These are phyloP conservation scores for Cryomyces minteri DNA, from an alignment of 495 filamentous ascomycete genomes.

Conservation along the genomic window DNA sequence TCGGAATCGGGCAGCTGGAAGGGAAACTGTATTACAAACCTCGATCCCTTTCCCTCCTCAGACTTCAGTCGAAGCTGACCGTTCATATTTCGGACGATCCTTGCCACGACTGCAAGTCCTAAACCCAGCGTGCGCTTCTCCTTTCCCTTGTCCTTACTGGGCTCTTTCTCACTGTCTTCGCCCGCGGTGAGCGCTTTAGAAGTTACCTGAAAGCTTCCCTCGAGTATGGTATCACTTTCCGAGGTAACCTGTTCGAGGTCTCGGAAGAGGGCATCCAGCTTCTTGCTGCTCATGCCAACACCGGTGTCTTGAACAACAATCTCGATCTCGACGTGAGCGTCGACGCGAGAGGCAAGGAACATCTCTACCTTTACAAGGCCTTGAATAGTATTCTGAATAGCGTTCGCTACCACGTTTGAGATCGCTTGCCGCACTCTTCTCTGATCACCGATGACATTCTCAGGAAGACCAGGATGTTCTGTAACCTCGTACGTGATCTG, in stretches of 20 bases:
- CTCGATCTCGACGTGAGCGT: constrained; percentile 40
- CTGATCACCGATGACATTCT: constrained; percentile 59
- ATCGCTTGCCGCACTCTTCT: constrained; percentile 63
- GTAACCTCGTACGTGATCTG: constrained; percentile 47
- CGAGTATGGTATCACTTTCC: constrained; percentile 27
- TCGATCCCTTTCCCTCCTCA: constrained; percentile 68
- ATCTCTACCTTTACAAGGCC: constrained; percentile 58
- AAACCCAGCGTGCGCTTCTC: constrained; percentile 45
- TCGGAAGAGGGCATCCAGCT: constrained; percentile 61
- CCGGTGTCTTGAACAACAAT: constrained; percentile 67
- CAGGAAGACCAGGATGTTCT: constrained; percentile 51
- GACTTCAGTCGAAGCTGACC: constrained; percentile 80
- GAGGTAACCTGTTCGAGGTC: constrained; percentile 75
- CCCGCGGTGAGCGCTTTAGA: constrained; percentile 10
- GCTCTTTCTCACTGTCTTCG: constrained; percentile 2
- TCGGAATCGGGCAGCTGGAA: constrained; percentile 41
- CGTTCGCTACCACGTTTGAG: constrained; percentile 70
- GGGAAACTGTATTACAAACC: constrained; percentile 56
- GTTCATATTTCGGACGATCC: constrained; percentile 76
- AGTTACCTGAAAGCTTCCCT: constrained; percentile 11
- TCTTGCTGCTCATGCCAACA: constrained; percentile 50
- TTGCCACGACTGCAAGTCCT: constrained; percentile 70
- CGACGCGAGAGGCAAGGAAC: constrained; percentile 23
- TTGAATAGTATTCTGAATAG: constrained; percentile 58
- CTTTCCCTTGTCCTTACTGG: constrained; percentile 6